Conservation (phyloP, 257 asterid species). For the Nicotiana otophora region DNA sequence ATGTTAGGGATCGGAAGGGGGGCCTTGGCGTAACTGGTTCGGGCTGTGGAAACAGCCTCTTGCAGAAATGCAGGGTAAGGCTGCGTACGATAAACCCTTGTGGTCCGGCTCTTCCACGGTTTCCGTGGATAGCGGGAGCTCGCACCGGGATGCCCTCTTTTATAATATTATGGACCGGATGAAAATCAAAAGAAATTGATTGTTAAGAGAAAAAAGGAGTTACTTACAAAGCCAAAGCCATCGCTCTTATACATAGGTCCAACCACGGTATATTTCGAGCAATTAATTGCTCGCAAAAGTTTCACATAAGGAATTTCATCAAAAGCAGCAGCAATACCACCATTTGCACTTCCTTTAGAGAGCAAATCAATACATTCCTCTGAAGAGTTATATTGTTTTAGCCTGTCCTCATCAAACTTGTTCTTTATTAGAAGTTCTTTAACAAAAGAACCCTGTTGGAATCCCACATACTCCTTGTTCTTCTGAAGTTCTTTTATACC, state of each 20-base stretch:
- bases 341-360: constrained; percentile 20
- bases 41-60: too few relatives aligned
- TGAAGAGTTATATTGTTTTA: background rate
- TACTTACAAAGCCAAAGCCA: constrained; percentile 33
- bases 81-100: too few relatives aligned
- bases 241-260: constrained; percentile 18
- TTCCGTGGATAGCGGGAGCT: too few relatives aligned
- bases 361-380: background rate
- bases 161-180: constrained; percentile 8
- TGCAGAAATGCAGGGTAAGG: too few relatives aligned
- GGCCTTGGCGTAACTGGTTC: too few relatives aligned
- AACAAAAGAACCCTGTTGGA: constrained; percentile 10
- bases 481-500: constrained; percentile 15
- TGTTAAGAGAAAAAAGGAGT: background rate
- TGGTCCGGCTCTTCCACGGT: too few relatives aligned
- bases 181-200: background rate
- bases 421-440: background rate
- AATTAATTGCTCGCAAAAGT: constrained; percentile 12
- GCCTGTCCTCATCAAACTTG: constrained; percentile 13
- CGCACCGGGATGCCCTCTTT: too few relatives aligned
- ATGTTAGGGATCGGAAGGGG: too few relatives aligned
- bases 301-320: too few relatives aligned
- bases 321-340: constrained; percentile 14
- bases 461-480: constrained; percentile 21
- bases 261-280: constrained; percentile 22